Evolutionary conservation across 176 grass and related monocot species (phyloP).

Genomic region (Bolboschoenus planiculmis): DNA sequence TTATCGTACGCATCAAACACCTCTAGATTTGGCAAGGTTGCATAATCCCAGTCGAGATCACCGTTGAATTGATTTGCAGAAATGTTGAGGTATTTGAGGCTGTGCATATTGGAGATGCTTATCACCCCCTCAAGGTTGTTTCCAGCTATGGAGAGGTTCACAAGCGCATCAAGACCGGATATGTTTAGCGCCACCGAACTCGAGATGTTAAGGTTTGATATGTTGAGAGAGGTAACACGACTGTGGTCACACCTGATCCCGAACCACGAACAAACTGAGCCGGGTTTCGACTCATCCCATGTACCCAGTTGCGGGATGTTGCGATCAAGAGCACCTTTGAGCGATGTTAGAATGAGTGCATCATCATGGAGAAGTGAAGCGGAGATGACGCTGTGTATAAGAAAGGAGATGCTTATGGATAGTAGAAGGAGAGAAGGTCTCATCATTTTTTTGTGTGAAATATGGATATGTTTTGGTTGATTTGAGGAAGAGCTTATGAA

Average conservation of each 20-base stretch:
- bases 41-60: slow-evolving; percentile 58
- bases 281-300: slow-evolving; percentile 45
- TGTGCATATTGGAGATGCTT: slow-evolving; percentile 24
- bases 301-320: slow-evolving; percentile 26
- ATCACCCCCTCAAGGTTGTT: slow-evolving; percentile 58
- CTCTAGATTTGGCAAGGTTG: slow-evolving; percentile 49
- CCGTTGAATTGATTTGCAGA: slow-evolving; percentile 63
- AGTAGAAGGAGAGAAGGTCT: slow-evolving; percentile 4
- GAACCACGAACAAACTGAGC: slow-evolving; percentile 66
- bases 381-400: slow-evolving; percentile 1
- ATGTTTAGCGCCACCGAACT: slow-evolving; percentile 20
- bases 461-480: slow-evolving; percentile 18
- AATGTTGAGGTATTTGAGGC: slow-evolving; percentile 53
- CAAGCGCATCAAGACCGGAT: slow-evolving; percentile 43
- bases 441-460: slow-evolving; percentile 25
- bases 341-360: slow-evolving; percentile 40
- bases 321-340: slow-evolving; percentile 42
- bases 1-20: slow-evolving; percentile 96
- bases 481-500: slow-evolving; percentile 28
- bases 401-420: slow-evolving; percentile 5
- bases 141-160: slow-evolving; percentile 55
- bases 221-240: slow-evolving; percentile 52
- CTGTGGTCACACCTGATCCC: slow-evolving; percentile 54
- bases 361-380: slow-evolving; percentile 36
- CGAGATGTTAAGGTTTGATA: slow-evolving; percentile 75